These are phyloP conservation scores for Fusarium agapanthi DNA, from an alignment of 2,329 filamentous ascomycete genomes.

Conservation along the genomic window DNA sequence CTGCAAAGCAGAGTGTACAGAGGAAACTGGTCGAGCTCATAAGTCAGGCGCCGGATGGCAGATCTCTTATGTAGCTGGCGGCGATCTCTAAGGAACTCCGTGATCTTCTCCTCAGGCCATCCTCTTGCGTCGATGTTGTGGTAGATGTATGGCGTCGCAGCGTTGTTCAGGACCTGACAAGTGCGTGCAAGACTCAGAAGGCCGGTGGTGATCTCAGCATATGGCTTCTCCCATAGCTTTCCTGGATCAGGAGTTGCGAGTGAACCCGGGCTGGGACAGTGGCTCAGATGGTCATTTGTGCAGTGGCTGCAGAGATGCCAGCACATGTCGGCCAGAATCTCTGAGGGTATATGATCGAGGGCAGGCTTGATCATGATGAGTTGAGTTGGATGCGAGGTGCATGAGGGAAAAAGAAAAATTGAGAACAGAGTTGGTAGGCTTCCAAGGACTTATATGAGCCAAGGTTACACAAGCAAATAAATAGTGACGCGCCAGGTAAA, in stretches of 20 bases:
- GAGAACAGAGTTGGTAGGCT: not conserved
- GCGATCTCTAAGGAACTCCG: fast-evolving
- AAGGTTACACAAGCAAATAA: not conserved
- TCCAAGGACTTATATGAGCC: too few relatives aligned
- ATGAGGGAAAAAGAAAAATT: not conserved
- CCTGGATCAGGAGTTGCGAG: not conserved
- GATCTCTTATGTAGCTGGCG: not conserved
- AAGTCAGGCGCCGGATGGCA: not conserved
- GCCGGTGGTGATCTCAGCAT: not conserved
- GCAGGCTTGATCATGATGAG: not conserved
- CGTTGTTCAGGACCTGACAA: not conserved
- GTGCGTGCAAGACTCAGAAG: not conserved
- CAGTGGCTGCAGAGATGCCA: not conserved
- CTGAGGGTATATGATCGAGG: not conserved
- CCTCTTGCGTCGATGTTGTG: not conserved
- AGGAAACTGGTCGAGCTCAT: fast-evolving
- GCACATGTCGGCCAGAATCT: not conserved
- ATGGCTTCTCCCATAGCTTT: not conserved
- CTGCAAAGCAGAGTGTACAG: not conserved
- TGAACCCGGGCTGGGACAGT: not conserved
- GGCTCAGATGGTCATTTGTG: not conserved
- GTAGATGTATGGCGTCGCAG: not conserved
- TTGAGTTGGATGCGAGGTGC: too few relatives aligned
- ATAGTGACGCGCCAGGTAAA: not conserved
- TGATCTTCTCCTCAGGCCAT: not conserved